Percentiles rank a stretch among this genome's conserved stretches.
Evolutionary conservation across 768 basidiomycete genomes (phyloP).

Genomic region (Lanmaoa rubissima): DNA sequence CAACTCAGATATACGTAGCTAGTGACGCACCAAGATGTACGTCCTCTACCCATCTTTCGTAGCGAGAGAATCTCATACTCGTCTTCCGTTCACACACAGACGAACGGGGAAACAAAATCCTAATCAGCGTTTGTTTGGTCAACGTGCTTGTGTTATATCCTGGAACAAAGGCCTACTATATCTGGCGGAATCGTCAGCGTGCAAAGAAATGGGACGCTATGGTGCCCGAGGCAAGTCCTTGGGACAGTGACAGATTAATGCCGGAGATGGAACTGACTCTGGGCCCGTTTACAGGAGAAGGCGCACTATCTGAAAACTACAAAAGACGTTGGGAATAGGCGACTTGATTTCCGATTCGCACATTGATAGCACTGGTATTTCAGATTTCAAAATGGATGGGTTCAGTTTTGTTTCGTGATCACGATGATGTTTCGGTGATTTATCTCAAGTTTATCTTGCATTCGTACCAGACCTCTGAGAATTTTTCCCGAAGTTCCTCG

Average conservation of each 20-base stretch:
- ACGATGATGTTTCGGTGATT: too few relatives aligned
- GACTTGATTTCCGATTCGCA: constrained; percentile 62
- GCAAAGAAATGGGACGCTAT: constrained; percentile 56
- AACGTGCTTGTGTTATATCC: constrained; percentile 55
- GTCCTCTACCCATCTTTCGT: constrained; percentile 1
- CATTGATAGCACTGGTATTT: constrained; percentile 34
- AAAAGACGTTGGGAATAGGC: constrained; percentile 55
- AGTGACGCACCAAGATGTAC: constrained; percentile 58
- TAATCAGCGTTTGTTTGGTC: constrained; percentile 52
- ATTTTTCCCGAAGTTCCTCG: too few relatives aligned
- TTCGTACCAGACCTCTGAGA: too few relatives aligned
- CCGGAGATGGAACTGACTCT: neutral
- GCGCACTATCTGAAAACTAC: constrained; percentile 41
- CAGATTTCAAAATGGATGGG: too few relatives aligned
- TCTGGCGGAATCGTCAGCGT: constrained; percentile 56
- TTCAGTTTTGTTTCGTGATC: too few relatives aligned
- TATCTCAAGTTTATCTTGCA: too few relatives aligned
- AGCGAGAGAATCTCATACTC: neutral
- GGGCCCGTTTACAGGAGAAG: constrained; percentile 43
- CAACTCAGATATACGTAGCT: constrained; percentile 54
- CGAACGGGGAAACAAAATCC: constrained; percentile 52
- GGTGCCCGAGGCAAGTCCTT: constrained; percentile 43
- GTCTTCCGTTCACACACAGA: constrained; percentile 32
- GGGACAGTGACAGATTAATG: neutral
- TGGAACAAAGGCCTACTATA: constrained; percentile 51